phyloP scores from a whole-genome alignment of 1,284 basidiomycete species.

The Ceraceosorus guamensis region DNA sequence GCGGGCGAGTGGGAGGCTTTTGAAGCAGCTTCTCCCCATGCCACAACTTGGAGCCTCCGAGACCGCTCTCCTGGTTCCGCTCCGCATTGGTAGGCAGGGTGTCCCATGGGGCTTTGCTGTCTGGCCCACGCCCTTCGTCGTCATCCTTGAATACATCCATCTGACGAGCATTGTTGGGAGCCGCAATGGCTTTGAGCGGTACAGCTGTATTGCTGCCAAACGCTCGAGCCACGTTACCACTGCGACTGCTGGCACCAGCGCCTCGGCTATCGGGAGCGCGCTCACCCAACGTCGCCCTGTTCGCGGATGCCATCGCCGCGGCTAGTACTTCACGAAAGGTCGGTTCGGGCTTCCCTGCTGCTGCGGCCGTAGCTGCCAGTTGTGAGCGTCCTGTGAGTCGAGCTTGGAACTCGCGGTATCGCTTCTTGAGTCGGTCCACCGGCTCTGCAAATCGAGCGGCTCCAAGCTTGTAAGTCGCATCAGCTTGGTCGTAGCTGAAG shows the following conservation, averaged over 20 bases:
- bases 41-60: conserved; percentile 5
- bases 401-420: conserved; percentile 76
- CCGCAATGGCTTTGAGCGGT: conserved; percentile 2
- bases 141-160: conserved; percentile 34
- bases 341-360: conserved; percentile 22
- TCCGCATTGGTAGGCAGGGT: conserved; percentile 22
- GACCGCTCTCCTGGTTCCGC: conserved; percentile 33
- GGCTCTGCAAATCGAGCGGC: conserved; percentile 75
- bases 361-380: neutral
- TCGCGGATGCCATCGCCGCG: conserved; percentile 32
- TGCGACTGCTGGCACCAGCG: neutral
- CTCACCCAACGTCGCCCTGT: conserved; percentile 39
- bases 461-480: conserved; percentile 73
- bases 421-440: conserved; percentile 72
- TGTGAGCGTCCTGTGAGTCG: conserved; percentile 23
- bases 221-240: conserved; percentile 11
- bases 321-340: conserved; percentile 13
- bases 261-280: conserved; percentile 15
- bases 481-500: conserved; percentile 52
- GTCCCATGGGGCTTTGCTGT: conserved; percentile 25
- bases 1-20: neutral
- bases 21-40: conserved; percentile 11
- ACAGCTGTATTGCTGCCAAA: conserved; percentile 11
- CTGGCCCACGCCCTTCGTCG: conserved; percentile 13
- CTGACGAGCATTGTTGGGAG: conserved; percentile 25